phyloP scores from a whole-genome alignment of 208 protist species.

The Crithidia expoeki region DNA sequence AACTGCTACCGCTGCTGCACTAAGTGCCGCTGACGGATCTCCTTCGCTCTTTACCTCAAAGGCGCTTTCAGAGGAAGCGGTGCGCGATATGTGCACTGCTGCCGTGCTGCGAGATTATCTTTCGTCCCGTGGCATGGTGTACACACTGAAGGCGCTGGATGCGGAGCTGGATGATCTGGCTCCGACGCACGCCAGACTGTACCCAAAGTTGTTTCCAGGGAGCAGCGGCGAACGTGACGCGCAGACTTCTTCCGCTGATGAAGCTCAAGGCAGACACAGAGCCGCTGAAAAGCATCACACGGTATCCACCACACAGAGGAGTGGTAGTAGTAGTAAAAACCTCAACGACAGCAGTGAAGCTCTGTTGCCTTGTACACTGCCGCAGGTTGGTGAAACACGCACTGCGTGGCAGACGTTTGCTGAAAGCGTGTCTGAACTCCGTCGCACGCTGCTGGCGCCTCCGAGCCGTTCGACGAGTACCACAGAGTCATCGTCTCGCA shows the following conservation, averaged over 20 bases:
- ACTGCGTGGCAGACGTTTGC: conserved; percentile 26
- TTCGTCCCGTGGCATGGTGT: conserved; percentile 48
- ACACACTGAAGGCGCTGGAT: conserved; percentile 44
- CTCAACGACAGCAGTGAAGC: not conserved
- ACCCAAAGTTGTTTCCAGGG: not conserved
- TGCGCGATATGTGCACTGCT: conserved; percentile 43
- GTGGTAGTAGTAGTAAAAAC: no score
- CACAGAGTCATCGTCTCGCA: not conserved
- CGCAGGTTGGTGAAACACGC: conserved; percentile 19
- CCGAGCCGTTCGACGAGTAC: not conserved
- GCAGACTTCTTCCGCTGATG: not conserved
- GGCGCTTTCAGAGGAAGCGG: conserved; percentile 22
- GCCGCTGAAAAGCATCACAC: not conserved
- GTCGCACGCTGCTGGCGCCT: conserved; percentile 9
- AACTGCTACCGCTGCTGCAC: not conserved
- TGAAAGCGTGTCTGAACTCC: conserved; percentile 11
- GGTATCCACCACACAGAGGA: not conserved
- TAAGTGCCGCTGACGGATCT: not conserved
- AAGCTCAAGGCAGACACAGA: not conserved
- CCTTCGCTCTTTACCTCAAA: not conserved
- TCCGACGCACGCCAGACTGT: conserved; percentile 11
- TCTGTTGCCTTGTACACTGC: not conserved
- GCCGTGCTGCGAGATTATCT: conserved; percentile 62
- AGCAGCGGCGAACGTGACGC: not conserved
- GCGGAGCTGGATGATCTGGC: conserved; percentile 43